phyloP scores from a whole-genome alignment of 1,284 basidiomycete species.

The Omphalotus olearius region DNA sequence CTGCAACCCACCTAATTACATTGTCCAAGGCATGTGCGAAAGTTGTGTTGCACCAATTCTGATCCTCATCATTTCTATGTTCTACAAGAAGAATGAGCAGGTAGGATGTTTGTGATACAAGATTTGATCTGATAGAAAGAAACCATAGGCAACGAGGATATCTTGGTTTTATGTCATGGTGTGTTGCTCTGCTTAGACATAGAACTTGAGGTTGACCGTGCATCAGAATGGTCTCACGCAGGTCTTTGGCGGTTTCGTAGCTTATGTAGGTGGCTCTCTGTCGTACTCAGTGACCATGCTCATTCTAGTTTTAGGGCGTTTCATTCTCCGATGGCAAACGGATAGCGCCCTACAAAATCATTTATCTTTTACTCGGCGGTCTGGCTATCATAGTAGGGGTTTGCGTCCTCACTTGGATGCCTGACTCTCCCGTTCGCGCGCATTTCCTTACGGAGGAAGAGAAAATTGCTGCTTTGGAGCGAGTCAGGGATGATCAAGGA shows the following conservation, averaged over 20 bases:
- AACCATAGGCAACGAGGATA: constrained; percentile 45
- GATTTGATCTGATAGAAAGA: neutral
- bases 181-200: constrained; percentile 13
- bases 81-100: constrained; percentile 70
- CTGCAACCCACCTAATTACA: neutral
- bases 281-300: neutral
- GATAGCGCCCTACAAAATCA: constrained; percentile 56
- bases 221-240: constrained; percentile 54
- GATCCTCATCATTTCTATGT: constrained; percentile 63
- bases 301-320: constrained; percentile 38
- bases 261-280: constrained; percentile 40
- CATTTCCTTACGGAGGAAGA: constrained; percentile 54
- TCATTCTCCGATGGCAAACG: constrained; percentile 48
- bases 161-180: constrained; percentile 72
- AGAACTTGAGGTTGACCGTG: neutral
- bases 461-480: constrained; percentile 58
- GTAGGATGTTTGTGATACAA: constrained; percentile 21
- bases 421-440: constrained; percentile 64
- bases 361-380: constrained; percentile 58
- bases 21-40: constrained; percentile 55
- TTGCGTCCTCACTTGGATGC: constrained; percentile 55
- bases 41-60: constrained; percentile 60
- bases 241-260: constrained; percentile 64
- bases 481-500: constrained; percentile 64
- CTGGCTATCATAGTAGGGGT: constrained; percentile 58